phyloP scores from a whole-genome alignment of 2,329 filamentous ascomycete species.

The Periconia sp. region DNA sequence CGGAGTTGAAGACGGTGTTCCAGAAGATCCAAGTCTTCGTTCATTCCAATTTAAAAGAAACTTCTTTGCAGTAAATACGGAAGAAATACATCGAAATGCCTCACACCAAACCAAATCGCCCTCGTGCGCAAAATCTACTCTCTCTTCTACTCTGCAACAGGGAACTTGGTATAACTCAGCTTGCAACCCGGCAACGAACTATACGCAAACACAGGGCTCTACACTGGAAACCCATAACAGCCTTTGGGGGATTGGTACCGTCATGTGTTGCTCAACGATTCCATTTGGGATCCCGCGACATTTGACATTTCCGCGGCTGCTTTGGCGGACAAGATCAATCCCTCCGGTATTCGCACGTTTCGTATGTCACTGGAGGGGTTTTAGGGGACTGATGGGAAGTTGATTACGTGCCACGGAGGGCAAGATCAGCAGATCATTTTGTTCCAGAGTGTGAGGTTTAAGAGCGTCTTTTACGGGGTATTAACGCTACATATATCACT shows the following conservation, averaged over 20 bases:
- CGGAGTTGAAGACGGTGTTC: constrained; percentile 51
- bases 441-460: constrained; percentile 49
- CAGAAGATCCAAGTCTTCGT: constrained; percentile 46
- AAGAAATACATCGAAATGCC: constrained; percentile 37
- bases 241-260: constrained; percentile 49
- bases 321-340: constrained; percentile 39
- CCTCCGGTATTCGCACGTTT: constrained; percentile 41
- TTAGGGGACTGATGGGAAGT: constrained; percentile 43
- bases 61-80: constrained; percentile 36
- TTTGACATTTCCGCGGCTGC: constrained; percentile 18
- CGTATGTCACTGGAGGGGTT: constrained; percentile 35
- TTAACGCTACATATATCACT: constrained; percentile 7
- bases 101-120: constrained; percentile 46
- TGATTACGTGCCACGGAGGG: constrained; percentile 49
- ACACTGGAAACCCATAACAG: constrained; percentile 39
- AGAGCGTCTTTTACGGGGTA: constrained; percentile 37
- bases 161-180: constrained; percentile 50
- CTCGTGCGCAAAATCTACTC: constrained; percentile 47
- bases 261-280: constrained; percentile 47
- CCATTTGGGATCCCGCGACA: constrained; percentile 24
- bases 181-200: constrained; percentile 52
- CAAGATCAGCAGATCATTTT: constrained; percentile 49
- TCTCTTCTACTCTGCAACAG: constrained; percentile 43
- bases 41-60: constrained; percentile 41
- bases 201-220: constrained; percentile 39